Evolutionary conservation across 129 eudicot species (phyloP), one percentile per base, ranked within the genome.

Genomic region (Pittosporum tobira): DNA sequence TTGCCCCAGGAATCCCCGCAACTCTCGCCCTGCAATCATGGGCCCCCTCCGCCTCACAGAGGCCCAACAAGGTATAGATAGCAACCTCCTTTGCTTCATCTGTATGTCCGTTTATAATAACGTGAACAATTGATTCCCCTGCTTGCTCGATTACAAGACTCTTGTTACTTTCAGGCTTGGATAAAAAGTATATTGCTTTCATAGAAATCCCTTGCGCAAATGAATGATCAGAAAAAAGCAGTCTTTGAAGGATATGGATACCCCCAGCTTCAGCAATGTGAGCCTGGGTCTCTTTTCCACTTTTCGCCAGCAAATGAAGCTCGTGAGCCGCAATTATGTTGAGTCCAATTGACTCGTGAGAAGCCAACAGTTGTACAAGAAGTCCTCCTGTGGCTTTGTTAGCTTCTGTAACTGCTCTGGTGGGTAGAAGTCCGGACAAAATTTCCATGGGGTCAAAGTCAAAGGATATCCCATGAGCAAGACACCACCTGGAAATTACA

Each of bases 191-290:
- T 38, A 38, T 38, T 38, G 45, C 14, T 38, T 38, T 38, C 12
- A 38, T 16, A 38, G 45, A 38, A 2, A 9, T 13, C 45, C 12
- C 16, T 38, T 38, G 45, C 13, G 45, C 18, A 40, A 40, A 3
- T 40, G 45, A 28, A 48, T 22, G 15, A 18, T 2, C 14, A 52
- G 36, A 52, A 13, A 16, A 52, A 52, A 52, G 37, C 10, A 52
- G 37, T 52, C 11, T 28, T 52, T 52, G 34, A 52, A 52, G 21
- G 34, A 12, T 37, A 16, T 37, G 37, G 8, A 52, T 14, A 15
- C 37, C 23, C 18, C 36, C 59, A n/a, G 36, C 59, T 52, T 52
- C 59, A 52, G 37, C 59, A 24, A 52, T 27, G 20, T 52, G 27
- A 24, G 10, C 59, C 5, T 5, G 18, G 37, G 26, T 52, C 36